Evolutionary conservation across 1,284 basidiomycete genomes (phyloP).

Genomic region (Bjerkandera adusta): DNA sequence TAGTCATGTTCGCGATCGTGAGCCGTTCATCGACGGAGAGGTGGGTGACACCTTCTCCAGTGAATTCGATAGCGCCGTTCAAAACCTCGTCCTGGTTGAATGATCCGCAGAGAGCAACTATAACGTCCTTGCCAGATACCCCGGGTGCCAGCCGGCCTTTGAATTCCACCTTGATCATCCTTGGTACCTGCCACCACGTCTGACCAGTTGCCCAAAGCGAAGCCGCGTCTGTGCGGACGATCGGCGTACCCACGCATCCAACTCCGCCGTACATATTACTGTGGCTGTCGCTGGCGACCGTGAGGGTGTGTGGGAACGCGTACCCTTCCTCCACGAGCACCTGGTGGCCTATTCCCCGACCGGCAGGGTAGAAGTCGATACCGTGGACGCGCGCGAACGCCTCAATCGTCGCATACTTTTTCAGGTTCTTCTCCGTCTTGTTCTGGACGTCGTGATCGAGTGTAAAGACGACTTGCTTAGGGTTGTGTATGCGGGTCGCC

Average conservation of each 20-base stretch:
- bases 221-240: slow-evolving; percentile 90
- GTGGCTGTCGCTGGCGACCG: slow-evolving; percentile 95
- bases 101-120: slow-evolving; percentile 94
- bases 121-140: slow-evolving; percentile 98
- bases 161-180: slow-evolving; percentile 94
- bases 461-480: slow-evolving; percentile 90
- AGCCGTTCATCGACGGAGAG: slow-evolving; percentile 90
- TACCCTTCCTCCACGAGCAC: slow-evolving; percentile 95
- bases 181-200: slow-evolving; percentile 99
- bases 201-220: slow-evolving; percentile 98
- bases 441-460: slow-evolving; percentile 99
- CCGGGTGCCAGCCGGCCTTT: slow-evolving; percentile 81
- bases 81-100: slow-evolving; percentile 98
- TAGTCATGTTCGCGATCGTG: slow-evolving; percentile 98
- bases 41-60: slow-evolving; percentile 84
- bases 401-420: slow-evolving; percentile 94
- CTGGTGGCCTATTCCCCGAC: slow-evolving; percentile 97
- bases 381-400: slow-evolving; percentile 84
- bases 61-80: slow-evolving; percentile 98
- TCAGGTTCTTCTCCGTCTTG: slow-evolving; percentile 88
- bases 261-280: slow-evolving; percentile 99
- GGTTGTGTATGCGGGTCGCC: slow-evolving; percentile 83
- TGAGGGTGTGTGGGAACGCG: slow-evolving; percentile 90
- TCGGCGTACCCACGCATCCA: slow-evolving; percentile 95
- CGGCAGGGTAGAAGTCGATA: slow-evolving; percentile 97